Conservation (phyloP, 2,329 filamentous ascomycete species). For the Ophiostoma montium region DNA sequence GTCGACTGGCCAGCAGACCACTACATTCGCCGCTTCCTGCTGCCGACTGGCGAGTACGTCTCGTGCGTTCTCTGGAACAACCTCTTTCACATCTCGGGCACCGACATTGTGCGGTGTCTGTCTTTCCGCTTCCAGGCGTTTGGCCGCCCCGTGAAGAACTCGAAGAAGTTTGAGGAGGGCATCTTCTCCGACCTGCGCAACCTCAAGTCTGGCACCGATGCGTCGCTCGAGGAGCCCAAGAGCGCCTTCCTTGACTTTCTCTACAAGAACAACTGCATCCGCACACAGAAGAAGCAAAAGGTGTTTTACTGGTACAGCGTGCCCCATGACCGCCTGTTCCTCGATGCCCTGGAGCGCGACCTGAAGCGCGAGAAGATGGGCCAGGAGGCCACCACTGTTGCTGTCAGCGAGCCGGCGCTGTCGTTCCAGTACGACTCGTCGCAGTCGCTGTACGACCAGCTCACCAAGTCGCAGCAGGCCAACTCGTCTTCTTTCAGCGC, state of each 20-base stretch:
- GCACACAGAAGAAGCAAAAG: slow-evolving; percentile 99
- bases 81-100: slow-evolving; percentile 97
- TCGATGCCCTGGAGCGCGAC: slow-evolving; percentile 93
- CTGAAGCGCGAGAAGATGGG: slow-evolving; percentile 99
- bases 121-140: slow-evolving; percentile 98
- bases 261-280: slow-evolving; percentile 99
- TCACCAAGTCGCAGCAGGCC: slow-evolving; percentile 97
- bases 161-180: slow-evolving; percentile 98
- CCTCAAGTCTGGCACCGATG: slow-evolving; percentile 94
- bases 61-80: slow-evolving; percentile 99
- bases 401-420: slow-evolving; percentile 89
- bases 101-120: slow-evolving; percentile 94
- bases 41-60: slow-evolving; percentile 96
- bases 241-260: slow-evolving; percentile 96
- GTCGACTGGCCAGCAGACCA: slow-evolving; percentile 97
- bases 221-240: slow-evolving; percentile 96
- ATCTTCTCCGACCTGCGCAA: slow-evolving; percentile 98
- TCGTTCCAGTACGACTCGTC: slow-evolving; percentile 99
- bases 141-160: slow-evolving; percentile 95
- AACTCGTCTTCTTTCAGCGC: slow-evolving; percentile 94
- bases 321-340: slow-evolving; percentile 90
- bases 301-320: slow-evolving; percentile 99
- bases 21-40: slow-evolving; percentile 87
- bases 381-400: slow-evolving; percentile 92
- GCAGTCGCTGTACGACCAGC: slow-evolving; percentile 96